Base-by-base conservation (phyloP, 768 basidiomycete species). In the Calocybe indica region DNA sequence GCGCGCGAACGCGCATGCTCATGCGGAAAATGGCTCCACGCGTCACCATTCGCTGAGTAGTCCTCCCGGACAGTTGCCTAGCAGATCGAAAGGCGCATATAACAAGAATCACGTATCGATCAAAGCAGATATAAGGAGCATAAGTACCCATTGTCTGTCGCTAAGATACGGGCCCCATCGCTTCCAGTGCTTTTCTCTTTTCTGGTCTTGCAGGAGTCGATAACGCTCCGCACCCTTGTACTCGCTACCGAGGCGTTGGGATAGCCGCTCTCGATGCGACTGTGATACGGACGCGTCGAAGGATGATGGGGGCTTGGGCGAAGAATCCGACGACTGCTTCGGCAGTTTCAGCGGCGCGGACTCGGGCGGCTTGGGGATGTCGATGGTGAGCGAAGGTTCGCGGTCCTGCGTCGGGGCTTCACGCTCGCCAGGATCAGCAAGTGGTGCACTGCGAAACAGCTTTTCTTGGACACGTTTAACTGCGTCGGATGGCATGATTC, bases 31-130 rank as follows among this genome's bases (percentile, higher is more conserved):
- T 94, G 91, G 49, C 79, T 83, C 92, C 92, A 96, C 6, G 92
- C 93, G 62, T 96, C 92, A 43, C 96, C 96, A 61, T 98, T 85
- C 14, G 76, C 85, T 33, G 96, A 98, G 69, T 99, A 99, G 64
- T 99, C 96, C 67, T 99, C 96, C 52, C 96, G 83, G 37, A 99
- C 96, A 14, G 95, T 98, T 14, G 94, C 95, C 94, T 97, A 55
- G 6, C 56, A 48, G 13, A 46, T 28, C 36, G 34, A 33, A 41
- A 40, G 4, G 47, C 15, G 46, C 51, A 47, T 47, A 58, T 53
- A 45, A 55, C 53, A 9, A 5, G 28, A 34, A 32, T 34, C 31
- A 43, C 28, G 42, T 31, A 34, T 43, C 41, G 52, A 36, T 48
- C 53, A 49, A 42, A 33, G 2, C 31, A 35, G 14, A 34, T 13